phyloP scores from a whole-genome alignment of 495 filamentous ascomycete genomes.

The Aspergillus homomorphus region DNA sequence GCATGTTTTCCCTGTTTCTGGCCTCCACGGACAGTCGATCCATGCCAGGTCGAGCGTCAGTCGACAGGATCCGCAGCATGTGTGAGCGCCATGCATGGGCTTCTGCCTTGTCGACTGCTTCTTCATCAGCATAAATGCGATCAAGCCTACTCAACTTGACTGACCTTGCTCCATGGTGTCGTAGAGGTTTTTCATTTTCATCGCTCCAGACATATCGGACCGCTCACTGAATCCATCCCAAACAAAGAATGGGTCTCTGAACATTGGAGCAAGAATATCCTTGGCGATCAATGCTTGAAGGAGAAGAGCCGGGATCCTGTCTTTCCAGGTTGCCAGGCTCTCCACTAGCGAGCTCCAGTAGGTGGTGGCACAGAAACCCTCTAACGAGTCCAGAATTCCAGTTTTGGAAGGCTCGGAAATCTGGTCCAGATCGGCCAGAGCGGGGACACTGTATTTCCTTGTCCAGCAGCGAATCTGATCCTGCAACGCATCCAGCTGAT shows the following conservation, averaged over 20 bases:
- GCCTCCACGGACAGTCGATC: neutral
- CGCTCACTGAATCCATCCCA: neutral
- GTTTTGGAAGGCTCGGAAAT: neutral
- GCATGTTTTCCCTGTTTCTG: too few relatives aligned
- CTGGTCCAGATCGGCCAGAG: neutral
- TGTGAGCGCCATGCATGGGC: slow-evolving; percentile 17
- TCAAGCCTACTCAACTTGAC: neutral
- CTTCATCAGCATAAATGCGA: neutral
- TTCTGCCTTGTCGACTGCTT: neutral
- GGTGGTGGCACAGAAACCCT: slow-evolving; percentile 1
- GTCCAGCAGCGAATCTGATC: slow-evolving; percentile 12
- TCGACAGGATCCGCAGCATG: slow-evolving; percentile 1
- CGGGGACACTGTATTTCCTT: slow-evolving; percentile 1
- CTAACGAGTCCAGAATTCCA: slow-evolving; percentile 3
- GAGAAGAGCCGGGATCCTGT: slow-evolving; percentile 7
- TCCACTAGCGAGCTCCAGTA: slow-evolving; percentile 1
- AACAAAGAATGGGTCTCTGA: slow-evolving; percentile 13
- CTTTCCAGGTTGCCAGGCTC: neutral
- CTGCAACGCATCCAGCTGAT: slow-evolving; percentile 3
- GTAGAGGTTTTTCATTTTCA: neutral
- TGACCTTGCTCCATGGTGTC: neutral
- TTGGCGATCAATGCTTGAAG: slow-evolving; percentile 9
- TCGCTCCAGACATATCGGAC: neutral
- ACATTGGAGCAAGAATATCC: slow-evolving; percentile 5
- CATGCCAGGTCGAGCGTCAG: neutral